These are phyloP conservation scores for Chrysanthemum seticuspe DNA, from an alignment of 129 eudicot species.

Conservation along the genomic window DNA sequence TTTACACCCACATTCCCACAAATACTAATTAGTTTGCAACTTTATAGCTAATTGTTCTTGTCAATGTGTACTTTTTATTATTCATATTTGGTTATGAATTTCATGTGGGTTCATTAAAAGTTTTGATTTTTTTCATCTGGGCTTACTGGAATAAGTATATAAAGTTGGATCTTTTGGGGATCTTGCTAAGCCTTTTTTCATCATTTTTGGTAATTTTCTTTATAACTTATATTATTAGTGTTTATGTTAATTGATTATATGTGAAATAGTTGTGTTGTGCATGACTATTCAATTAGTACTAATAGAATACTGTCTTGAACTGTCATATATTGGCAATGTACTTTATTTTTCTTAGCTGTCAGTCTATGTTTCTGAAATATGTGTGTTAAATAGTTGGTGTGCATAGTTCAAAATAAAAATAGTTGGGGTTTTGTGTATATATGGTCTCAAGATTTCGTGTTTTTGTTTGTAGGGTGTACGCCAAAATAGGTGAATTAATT, in stretches of 20 bases:
- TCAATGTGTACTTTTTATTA: neutral
- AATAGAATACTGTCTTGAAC: constrained; percentile 4
- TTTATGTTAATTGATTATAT: constrained; percentile 12
- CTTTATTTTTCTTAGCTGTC: constrained; percentile 14
- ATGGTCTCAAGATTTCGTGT: neutral
- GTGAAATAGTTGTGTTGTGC: neutral
- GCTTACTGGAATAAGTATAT: constrained; percentile 9
- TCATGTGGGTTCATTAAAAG: constrained; percentile 9
- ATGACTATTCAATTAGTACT: neutral
- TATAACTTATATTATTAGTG: neutral
- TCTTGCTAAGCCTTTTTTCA: constrained; percentile 32
- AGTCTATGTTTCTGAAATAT: neutral
- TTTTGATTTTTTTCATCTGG: constrained; percentile 12
- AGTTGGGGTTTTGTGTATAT: neutral
- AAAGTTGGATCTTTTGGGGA: constrained; percentile 36
- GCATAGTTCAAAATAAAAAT: too few relatives aligned
- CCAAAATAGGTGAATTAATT: constrained; percentile 46
- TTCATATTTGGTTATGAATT: constrained; percentile 10
- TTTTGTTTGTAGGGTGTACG: neutral
- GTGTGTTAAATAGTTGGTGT: constrained; percentile 1
- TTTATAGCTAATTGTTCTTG: constrained; percentile 16
- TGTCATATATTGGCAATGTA: constrained; percentile 15
- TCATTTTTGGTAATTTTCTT: neutral
- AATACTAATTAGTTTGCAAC: constrained; percentile 9
- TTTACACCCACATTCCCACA: constrained; percentile 25